Percentiles rank a stretch among this genome's conserved stretches.
phyloP scores from a whole-genome alignment of 805 yeast species.

The Wickerhamiella brachini region DNA sequence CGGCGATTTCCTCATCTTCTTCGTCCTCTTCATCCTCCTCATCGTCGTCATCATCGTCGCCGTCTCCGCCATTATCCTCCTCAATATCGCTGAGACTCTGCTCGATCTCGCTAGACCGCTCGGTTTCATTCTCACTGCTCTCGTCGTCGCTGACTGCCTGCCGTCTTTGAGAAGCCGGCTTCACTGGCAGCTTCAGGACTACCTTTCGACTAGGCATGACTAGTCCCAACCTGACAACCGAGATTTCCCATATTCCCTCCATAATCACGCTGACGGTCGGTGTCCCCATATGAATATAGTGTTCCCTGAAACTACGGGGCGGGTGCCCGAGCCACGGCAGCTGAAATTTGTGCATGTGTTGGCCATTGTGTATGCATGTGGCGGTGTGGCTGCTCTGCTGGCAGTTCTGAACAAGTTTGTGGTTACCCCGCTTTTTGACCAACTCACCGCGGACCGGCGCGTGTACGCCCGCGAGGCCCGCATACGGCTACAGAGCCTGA shows the following conservation, averaged over 20 bases:
- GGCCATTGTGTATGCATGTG: slow-evolving; percentile 22
- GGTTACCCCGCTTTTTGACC: slow-evolving; percentile 22
- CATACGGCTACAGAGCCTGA: slow-evolving; percentile 15
- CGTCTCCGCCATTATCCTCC: slow-evolving; percentile 6
- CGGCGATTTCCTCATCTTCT: slow-evolving; percentile 12
- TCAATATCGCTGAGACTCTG: slow-evolving; percentile 5
- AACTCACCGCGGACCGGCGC: slow-evolving; percentile 23
- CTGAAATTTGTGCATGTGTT: slow-evolving; percentile 17
- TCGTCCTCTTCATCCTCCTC: slow-evolving; percentile 9
- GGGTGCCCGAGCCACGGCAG: slow-evolving; percentile 8
- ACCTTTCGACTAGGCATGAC: neutral
- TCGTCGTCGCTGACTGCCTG: slow-evolving; percentile 12
- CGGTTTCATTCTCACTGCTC: slow-evolving; percentile 1
- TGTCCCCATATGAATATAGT: slow-evolving; percentile 10
- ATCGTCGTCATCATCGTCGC: slow-evolving; percentile 14
- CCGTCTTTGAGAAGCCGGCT: neutral
- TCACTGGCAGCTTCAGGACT: neutral
- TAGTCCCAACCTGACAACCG: no score
- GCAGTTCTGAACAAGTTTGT: slow-evolving; percentile 22
- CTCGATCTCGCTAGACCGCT: neutral
- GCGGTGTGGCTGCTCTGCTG: slow-evolving; percentile 20
- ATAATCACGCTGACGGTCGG: neutral
- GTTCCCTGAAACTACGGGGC: slow-evolving; percentile 20
- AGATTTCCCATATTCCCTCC: no score
- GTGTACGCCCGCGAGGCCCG: slow-evolving; percentile 20